phyloP scores from a whole-genome alignment of 2,329 filamentous ascomycete species.

The Trichoderma asperellum region DNA sequence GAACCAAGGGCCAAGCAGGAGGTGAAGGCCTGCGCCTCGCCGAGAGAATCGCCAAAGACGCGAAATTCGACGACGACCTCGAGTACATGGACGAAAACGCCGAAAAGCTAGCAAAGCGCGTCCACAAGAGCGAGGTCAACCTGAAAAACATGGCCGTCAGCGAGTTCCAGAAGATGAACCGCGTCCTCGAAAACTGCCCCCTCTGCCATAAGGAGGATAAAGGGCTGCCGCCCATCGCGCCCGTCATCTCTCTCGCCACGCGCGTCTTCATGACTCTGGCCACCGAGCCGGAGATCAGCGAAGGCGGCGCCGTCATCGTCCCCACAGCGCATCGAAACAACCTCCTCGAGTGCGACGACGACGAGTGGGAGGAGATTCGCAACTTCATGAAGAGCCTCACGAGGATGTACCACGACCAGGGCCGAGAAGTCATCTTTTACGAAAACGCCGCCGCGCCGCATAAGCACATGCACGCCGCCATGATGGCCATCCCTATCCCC shows the following conservation, averaged over 20 bases:
- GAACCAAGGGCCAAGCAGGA: constrained; percentile 75
- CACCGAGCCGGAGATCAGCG: constrained; percentile 83
- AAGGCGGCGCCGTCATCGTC: constrained; percentile 84
- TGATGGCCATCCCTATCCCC: constrained; percentile 85
- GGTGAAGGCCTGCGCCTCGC: constrained; percentile 83
- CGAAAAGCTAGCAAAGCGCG: constrained; percentile 79
- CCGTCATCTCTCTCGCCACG: constrained; percentile 83
- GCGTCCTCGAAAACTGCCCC: constrained; percentile 82
- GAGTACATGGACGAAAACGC: constrained; percentile 99
- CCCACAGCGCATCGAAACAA: constrained; percentile 87
- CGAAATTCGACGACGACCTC: constrained; percentile 86
- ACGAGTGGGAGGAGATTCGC: constrained; percentile 98
- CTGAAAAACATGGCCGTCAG: constrained; percentile 84
- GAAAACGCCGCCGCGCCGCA: constrained; percentile 88
- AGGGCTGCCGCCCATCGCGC: constrained; percentile 75
- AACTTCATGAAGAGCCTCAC: constrained; percentile 99
- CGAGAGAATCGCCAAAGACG: constrained; percentile 91
- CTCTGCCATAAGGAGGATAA: constrained; percentile 90
- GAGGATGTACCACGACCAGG: constrained; percentile 91
- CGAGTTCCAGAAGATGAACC: constrained; percentile 89
- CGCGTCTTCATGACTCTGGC: constrained; percentile 86
- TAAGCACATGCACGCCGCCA: constrained; percentile 78
- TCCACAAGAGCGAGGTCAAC: constrained; percentile 85
- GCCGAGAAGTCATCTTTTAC: constrained; percentile 93
- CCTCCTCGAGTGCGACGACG: constrained; percentile 95